Evolutionary conservation across 305 asterid genomes (phyloP), one percentile per base, ranked within the genome.

Genomic region (Solanum hybrid): DNA sequence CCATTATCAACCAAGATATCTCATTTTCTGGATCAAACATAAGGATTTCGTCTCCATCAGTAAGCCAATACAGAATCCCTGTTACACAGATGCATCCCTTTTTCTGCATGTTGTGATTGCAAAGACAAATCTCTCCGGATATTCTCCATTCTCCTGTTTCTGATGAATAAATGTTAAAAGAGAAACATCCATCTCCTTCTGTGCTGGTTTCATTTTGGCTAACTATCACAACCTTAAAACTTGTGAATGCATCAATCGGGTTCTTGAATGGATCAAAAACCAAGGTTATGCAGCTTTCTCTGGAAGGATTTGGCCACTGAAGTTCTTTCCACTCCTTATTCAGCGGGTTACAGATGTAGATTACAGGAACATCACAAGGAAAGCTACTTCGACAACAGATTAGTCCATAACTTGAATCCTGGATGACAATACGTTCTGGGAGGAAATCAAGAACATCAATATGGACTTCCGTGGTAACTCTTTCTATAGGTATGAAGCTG

Each of bases 21-120:
- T 94, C 97, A 20, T 46, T 89, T 37, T 83, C 33, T 28, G 92
- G 93, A 90, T 96, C 94, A 64, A 94, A 94, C 97, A 94, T 93
- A 61, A 96, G 94, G 89, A 96, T 90, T 35, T 91, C 78, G 69
- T 90, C 91, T 35, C 95, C 97, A 35, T 91, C 92, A 4, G 95
- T 94, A 9, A 92, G 96, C 98, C 99, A 95, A 82, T 92, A 95
- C 64, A 94, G 37, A 33, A 39, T 36, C 82, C 96, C 98, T 7
- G 67, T 90, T 2, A 89, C 95, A 14, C 86, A 90, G 33, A 93
- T 89, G 26, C 95, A 94, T 88, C 88, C 93, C 92, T 91, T 95
- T 78, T 93, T 95, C 33, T 73, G 79, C 42, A 95, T 31, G 4
- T 89, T 37, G 24, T 83, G 85, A 22, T 39, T 89, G 89, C 94